Conservation (phyloP, 2,329 filamentous ascomycete species). For the Magnaporthiopsis incrustans region DNA sequence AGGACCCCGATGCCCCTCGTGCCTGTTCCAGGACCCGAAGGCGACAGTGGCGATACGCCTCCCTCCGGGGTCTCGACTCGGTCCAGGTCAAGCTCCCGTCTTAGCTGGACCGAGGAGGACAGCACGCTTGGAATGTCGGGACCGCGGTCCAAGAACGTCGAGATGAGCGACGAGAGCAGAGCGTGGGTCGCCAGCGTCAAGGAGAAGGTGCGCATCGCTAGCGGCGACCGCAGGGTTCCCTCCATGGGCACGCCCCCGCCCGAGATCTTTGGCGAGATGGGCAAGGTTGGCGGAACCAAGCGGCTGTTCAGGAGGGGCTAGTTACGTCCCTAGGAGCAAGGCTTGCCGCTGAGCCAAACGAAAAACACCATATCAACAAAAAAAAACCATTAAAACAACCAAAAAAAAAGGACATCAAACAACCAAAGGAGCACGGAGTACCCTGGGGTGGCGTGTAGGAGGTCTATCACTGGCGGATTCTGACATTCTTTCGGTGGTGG, state of each 20-base stretch:
- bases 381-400: not conserved
- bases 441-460: not conserved
- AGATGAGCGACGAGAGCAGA: slow-evolving; percentile 63
- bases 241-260: slow-evolving; percentile 11
- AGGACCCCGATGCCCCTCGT: slow-evolving; percentile 33
- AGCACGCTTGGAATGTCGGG: slow-evolving; percentile 62
- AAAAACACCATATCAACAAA: not conserved
- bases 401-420: not conserved
- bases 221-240: slow-evolving; percentile 38
- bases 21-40: not conserved
- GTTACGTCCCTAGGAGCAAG: not conserved
- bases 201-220: slow-evolving; percentile 67
- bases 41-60: slow-evolving; percentile 24
- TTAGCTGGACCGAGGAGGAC: slow-evolving; percentile 53
- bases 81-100: slow-evolving; percentile 44
- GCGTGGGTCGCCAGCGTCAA: slow-evolving; percentile 80
- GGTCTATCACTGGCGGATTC: not conserved
- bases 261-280: slow-evolving; percentile 58
- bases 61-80: slow-evolving; percentile 35
- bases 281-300: slow-evolving; percentile 65
- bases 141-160: slow-evolving; percentile 55
- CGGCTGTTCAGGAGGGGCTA: slow-evolving; percentile 49
- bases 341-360: not conserved
- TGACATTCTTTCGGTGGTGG: not conserved
- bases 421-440: not conserved